Conservation (phyloP, 2,329 filamentous ascomycete species). For the Chalaropsis ovoidea region DNA sequence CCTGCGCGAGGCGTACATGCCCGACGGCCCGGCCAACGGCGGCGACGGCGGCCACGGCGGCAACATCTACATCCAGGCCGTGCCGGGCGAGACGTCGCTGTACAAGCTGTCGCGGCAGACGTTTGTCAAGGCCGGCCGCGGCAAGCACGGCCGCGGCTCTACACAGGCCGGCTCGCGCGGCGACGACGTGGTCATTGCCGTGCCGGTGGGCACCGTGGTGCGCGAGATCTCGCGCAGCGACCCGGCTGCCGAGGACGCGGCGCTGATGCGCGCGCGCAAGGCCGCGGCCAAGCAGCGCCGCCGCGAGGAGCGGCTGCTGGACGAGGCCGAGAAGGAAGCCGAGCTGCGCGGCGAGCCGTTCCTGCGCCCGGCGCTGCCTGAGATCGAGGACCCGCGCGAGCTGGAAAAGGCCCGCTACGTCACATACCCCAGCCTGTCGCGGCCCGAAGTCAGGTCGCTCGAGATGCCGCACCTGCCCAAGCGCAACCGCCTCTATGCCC, state of each 20-base stretch:
- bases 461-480: constrained; percentile 43
- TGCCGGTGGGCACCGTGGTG: constrained; percentile 86
- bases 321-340: constrained; percentile 29
- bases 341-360: constrained; percentile 26
- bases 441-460: constrained; percentile 53
- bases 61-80: constrained; percentile 87
- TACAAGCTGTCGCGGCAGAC: constrained; percentile 79
- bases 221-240: constrained; percentile 71
- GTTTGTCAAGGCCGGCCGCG: constrained; percentile 61
- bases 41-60: constrained; percentile 89
- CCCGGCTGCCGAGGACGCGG: constrained; percentile 57
- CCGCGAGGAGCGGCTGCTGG: constrained; percentile 32
- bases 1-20: constrained; percentile 77
- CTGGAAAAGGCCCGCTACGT: constrained; percentile 64
- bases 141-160: constrained; percentile 69
- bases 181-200: constrained; percentile 76
- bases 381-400: constrained; percentile 33
- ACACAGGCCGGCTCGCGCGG: constrained; percentile 66
- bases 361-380: constrained; percentile 19
- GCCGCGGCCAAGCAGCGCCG: constrained; percentile 32
- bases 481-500: constrained; percentile 48
- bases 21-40: constrained; percentile 83
- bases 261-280: constrained; percentile 32
- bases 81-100: constrained; percentile 80
- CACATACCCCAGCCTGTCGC: constrained; percentile 66